A percentile compares a stretch with the other conserved stretches of the same genome.
These are phyloP conservation scores for Mycena venus DNA, from an alignment of 768 basidiomycete genomes.

Conservation along the genomic window DNA sequence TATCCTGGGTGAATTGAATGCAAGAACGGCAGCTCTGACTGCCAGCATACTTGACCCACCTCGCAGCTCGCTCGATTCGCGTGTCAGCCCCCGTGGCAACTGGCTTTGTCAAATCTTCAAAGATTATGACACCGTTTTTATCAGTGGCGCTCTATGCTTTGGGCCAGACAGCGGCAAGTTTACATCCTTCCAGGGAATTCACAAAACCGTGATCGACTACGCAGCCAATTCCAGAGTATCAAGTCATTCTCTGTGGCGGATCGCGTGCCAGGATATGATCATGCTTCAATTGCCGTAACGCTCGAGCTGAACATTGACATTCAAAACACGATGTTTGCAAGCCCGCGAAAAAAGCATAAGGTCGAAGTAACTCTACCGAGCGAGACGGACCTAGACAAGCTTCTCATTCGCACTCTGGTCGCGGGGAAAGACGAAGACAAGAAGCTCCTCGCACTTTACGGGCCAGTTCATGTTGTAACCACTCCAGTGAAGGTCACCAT, in stretches of 20 bases:
- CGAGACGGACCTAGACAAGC: not conserved
- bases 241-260: not conserved
- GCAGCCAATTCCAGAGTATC: not conserved
- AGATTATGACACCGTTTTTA: no score
- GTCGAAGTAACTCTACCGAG: not conserved
- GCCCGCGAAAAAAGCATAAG: not conserved
- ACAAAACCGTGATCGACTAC: not conserved
- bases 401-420: not conserved
- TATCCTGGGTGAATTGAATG: no score
- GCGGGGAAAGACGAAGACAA: not conserved
- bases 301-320: not conserved
- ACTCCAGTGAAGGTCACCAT: not conserved
- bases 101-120: no score
- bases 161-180: no score
- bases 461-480: not conserved
- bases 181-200: no score
- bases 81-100: no score
- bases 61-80: no score
- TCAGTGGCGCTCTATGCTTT: no score
- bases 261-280: not conserved
- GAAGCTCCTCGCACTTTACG: not conserved
- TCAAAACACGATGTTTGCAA: not conserved
- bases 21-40: no score
- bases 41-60: no score
- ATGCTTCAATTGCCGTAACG: not conserved